Evolutionary conservation across 129 eudicot species (phyloP).

Genomic region (Solidago caesia): DNA sequence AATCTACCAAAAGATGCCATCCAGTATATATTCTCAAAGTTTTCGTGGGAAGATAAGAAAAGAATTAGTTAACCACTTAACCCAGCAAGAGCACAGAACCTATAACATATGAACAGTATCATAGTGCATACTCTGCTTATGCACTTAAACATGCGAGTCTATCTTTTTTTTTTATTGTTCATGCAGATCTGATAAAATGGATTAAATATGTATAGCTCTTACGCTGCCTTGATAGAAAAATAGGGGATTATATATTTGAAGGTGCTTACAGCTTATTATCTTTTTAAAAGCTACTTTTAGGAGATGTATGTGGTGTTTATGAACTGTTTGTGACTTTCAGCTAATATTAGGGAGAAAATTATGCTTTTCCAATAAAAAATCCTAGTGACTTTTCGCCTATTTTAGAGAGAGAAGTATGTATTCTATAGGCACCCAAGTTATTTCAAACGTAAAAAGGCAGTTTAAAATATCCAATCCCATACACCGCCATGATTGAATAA

Average conservation of each 20-base stretch:
- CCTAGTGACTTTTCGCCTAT: too few species aligned
- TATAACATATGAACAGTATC: not conserved
- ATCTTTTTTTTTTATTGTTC: not conserved
- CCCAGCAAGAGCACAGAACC: not conserved
- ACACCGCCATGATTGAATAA: too few species aligned
- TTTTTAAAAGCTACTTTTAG: too few species aligned
- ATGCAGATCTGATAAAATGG: not conserved
- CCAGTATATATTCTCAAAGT: not conserved
- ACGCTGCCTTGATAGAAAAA: not conserved
- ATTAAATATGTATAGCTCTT: conserved; percentile 1
- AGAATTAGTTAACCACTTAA: not conserved
- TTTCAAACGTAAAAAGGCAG: too few species aligned
- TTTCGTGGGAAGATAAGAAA: not conserved
- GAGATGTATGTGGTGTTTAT: too few species aligned
- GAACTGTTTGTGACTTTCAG: too few species aligned
- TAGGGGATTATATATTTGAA: not conserved
- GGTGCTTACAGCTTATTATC: not conserved
- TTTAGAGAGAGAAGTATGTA: too few species aligned
- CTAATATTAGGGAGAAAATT: too few species aligned
- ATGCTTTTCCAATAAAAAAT: too few species aligned
- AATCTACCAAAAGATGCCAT: not conserved
- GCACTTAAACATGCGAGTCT: not conserved
- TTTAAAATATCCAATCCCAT: too few species aligned
- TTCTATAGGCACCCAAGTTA: too few species aligned
- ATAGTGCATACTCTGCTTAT: not conserved